Base-by-base conservation (phyloP, 257 asterid species). In the Agastache rugosa region DNA sequence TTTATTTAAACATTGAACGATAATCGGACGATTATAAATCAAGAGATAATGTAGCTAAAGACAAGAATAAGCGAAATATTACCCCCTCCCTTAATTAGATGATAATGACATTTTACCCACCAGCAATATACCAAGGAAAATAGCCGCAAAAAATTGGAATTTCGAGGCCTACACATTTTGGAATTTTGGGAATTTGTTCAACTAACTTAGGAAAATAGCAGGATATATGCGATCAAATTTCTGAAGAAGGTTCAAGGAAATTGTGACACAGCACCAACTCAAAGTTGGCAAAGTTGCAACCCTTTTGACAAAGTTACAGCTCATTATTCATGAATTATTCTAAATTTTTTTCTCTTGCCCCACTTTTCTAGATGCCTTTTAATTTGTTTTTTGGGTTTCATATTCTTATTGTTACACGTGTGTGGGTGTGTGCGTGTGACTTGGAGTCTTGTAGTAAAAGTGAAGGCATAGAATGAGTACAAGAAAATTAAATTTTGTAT, bases 91-190 rank as follows among this genome's bases (percentile, higher is more conserved):
- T 54, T 77, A 65, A 39, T 71, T 56, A 29, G 20, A 42, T 69
- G 87, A 87, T 51, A 77, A 74, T 31, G 89, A 82, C 90, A 68
- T 71, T 65, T 73, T 77, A 81, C 86, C 82, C 45, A 79, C 80
- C 86, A 53, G 42, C 10, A 19, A 14, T 14, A 22, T 29, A 17
- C 8, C 1, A 44, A 27, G 42, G 16, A 64, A 45, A 37, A 7
- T 59, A 59, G 71, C 19, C 10, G 69, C 73, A 12, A 53, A 37
- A 1, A 20, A 45, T 66, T 34, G 69, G 69, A 58, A 71, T 22
- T 35, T 35, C 1, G 19, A 79, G 62, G 69, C 63, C 39, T 42
- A 63, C 66, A 58, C 29, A 56, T 61, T 60, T 23, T 60, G 60
- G 39, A 72, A 48, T 56, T 79, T 59, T 34, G 14, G 53, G 29